A percentile compares a stretch with the other conserved stretches of the same genome.
phyloP scores from a whole-genome alignment of 2,329 filamentous ascomycete species.

The Rhynchosporium secalis region DNA sequence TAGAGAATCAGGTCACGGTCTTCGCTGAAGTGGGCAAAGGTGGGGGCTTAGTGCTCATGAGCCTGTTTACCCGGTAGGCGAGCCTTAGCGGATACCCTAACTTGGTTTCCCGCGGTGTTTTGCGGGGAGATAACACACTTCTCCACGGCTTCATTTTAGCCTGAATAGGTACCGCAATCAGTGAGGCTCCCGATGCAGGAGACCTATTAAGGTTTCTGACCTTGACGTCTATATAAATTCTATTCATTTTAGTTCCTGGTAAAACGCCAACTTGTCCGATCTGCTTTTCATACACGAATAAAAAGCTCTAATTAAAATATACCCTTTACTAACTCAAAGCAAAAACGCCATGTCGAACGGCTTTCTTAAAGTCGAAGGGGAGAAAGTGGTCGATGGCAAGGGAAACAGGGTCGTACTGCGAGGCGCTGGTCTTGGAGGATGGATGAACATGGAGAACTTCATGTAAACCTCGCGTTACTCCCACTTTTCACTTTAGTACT shows the following conservation, averaged over 20 bases:
- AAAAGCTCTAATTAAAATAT: neutral
- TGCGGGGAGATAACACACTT: neutral
- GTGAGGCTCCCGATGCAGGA: conserved; percentile 7
- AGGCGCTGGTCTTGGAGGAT: conserved; percentile 45
- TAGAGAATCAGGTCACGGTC: neutral
- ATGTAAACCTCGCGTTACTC: conserved; percentile 40
- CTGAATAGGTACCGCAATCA: neutral
- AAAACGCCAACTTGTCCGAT: neutral
- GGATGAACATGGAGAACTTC: conserved; percentile 60
- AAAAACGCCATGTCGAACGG: conserved; percentile 29
- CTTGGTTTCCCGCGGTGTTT: conserved; percentile 2
- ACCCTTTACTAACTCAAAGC: neutral
- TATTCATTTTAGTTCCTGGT: neutral
- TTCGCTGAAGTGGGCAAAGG: neutral
- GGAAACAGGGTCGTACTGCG: conserved; percentile 42
- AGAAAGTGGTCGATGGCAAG: conserved; percentile 41
- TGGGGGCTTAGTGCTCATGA: neutral
- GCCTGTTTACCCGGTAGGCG: conserved; percentile 12
- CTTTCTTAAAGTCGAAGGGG: conserved; percentile 41
- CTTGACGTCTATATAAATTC: neutral
- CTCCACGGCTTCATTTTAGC: conserved; percentile 6
- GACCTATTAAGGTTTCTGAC: neutral
- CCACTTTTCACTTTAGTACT: neutral
- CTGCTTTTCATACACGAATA: too few species aligned
- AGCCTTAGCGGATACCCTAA: conserved; percentile 6